Evolutionary conservation across 2,329 filamentous ascomycete species (phyloP).

Genomic region (Epichloe gansuensis): DNA sequence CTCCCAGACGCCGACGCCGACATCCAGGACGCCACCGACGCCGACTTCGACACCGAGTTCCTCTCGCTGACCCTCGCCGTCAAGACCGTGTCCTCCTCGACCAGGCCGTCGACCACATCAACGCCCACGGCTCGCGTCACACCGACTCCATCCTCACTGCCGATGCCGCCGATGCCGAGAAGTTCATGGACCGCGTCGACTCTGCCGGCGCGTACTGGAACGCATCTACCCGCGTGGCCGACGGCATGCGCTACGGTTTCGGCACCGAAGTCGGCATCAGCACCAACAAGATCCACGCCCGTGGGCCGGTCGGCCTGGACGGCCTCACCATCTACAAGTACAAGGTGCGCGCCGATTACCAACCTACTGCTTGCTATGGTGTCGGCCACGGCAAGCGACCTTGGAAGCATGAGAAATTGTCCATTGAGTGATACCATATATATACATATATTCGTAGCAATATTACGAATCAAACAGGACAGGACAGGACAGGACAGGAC

Average conservation of each 20-base stretch:
- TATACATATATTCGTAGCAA: neutral
- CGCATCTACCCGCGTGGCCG: constrained; percentile 83
- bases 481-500: neutral
- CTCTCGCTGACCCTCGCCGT: constrained; percentile 74
- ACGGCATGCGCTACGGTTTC: constrained; percentile 95
- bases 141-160: constrained; percentile 83
- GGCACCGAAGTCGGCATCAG: constrained; percentile 97
- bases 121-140: constrained; percentile 82
- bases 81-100: constrained; percentile 61
- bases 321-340: constrained; percentile 98
- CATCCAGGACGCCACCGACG: constrained; percentile 52
- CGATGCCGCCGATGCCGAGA: constrained; percentile 54
- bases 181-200: constrained; percentile 77
- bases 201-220: constrained; percentile 96
- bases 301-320: constrained; percentile 87
- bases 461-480: neutral
- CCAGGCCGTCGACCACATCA: constrained; percentile 78
- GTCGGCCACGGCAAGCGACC: constrained; percentile 46
- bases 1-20: constrained; percentile 30
- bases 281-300: constrained; percentile 95
- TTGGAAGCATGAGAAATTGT: constrained; percentile 46
- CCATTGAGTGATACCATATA: constrained; percentile 1
- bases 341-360: constrained; percentile 71
- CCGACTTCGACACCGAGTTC: constrained; percentile 83
- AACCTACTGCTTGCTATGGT: constrained; percentile 67